Conservation (phyloP, 2,329 filamentous ascomycete species). For the Diaporthe velutina region DNA sequence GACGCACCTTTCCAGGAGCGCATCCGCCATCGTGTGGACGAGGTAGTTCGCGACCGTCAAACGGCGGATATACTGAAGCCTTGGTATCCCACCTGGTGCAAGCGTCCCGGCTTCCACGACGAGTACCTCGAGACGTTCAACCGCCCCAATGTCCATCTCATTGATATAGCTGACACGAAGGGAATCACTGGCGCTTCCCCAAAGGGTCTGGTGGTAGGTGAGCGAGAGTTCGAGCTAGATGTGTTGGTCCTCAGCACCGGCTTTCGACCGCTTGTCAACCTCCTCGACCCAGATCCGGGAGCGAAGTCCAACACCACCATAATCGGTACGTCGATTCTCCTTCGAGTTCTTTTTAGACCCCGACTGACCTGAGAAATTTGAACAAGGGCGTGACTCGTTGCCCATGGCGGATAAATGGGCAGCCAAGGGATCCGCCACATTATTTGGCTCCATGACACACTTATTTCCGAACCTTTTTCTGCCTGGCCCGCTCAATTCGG, state of each 20-base stretch:
- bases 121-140: conserved; percentile 64
- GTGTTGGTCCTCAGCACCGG: conserved; percentile 42
- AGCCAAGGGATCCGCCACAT: conserved; percentile 21
- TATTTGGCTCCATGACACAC: conserved; percentile 40
- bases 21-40: conserved; percentile 54
- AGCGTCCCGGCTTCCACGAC: conserved; percentile 65
- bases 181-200: conserved; percentile 44
- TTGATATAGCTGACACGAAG: conserved; percentile 60
- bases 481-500: conserved; percentile 33
- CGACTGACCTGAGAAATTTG: background rate
- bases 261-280: conserved; percentile 20
- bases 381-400: conserved; percentile 37
- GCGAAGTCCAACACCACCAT: conserved; percentile 34
- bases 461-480: conserved; percentile 44
- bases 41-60: conserved; percentile 55
- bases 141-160: conserved; percentile 58
- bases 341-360: background rate
- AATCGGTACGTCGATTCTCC: background rate
- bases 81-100: conserved; percentile 66
- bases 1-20: conserved; percentile 58
- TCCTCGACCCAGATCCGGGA: conserved; percentile 37
- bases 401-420: conserved; percentile 41
- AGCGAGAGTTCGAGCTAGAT: conserved; percentile 26
- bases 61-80: conserved; percentile 60
- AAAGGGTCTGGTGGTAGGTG: conserved; percentile 20